Conservation (phyloP, 805 yeast genomes). For the Saccharomycopsis synnaedendra region DNA sequence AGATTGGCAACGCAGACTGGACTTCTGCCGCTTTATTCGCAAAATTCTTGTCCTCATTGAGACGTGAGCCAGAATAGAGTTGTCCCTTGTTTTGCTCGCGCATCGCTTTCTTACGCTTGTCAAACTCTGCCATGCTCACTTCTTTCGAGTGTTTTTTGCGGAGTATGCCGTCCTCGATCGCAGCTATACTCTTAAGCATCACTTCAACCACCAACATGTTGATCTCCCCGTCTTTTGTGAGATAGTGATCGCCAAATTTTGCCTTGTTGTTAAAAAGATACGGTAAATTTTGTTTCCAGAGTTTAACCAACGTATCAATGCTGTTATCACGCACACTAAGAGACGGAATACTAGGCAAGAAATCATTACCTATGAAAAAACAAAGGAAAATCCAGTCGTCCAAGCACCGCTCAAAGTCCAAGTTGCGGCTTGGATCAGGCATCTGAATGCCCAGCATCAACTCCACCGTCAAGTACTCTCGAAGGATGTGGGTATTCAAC, state of each 20-base stretch:
- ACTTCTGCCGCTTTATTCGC: constrained; percentile 11
- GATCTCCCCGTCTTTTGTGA: constrained; percentile 84
- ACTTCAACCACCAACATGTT: constrained; percentile 68
- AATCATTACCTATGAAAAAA: constrained; percentile 97
- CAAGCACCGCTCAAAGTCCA: constrained; percentile 88
- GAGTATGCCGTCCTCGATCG: constrained; percentile 72
- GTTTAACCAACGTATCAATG: constrained; percentile 64
- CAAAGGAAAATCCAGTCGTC: constrained; percentile 99
- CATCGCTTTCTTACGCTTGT: constrained; percentile 43
- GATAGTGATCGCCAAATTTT: constrained; percentile 40
- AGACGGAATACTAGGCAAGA: constrained; percentile 91
- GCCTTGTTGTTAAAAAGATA: constrained; percentile 17
- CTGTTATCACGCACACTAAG: constrained; percentile 93
- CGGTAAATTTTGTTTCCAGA: constrained; percentile 75
- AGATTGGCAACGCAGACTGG: constrained; percentile 11
- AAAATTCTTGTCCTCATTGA: constrained; percentile 14
- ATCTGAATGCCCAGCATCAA: constrained; percentile 32
- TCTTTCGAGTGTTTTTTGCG: constrained; percentile 59
- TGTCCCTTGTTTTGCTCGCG: constrained; percentile 32
- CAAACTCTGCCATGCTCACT: constrained; percentile 51
- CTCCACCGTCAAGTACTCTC: constrained; percentile 85
- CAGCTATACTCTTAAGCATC: constrained; percentile 51
- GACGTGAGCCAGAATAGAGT: constrained; percentile 6
- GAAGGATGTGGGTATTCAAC: constrained; percentile 77
- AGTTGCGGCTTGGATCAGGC: constrained; percentile 58